Conservation (phyloP, 371 early-diverging fungal genomes). For the Mucor ambiguus region DNA sequence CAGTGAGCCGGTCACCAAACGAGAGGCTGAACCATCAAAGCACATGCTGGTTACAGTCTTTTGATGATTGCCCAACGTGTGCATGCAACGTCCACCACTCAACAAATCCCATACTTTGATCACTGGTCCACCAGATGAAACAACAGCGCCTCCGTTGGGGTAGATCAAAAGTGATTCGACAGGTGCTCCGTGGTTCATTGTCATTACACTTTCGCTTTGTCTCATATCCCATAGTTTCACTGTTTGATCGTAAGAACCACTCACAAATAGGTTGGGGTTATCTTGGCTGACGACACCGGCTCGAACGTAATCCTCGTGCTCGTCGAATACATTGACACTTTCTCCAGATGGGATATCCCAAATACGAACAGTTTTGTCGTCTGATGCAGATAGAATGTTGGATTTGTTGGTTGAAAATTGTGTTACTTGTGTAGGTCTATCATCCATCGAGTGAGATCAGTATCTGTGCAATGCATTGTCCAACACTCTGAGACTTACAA, state of each 20-base stretch:
- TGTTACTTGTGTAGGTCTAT: slow-evolving; percentile 81
- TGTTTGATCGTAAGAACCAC: slow-evolving; percentile 96
- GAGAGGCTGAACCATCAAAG: slow-evolving; percentile 75
- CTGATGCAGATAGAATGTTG: slow-evolving; percentile 85
- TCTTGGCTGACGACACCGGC: slow-evolving; percentile 71
- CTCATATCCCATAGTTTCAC: slow-evolving; percentile 92
- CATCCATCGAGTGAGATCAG: background rate
- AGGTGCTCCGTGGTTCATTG: slow-evolving; percentile 85
- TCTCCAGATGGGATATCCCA: slow-evolving; percentile 93
- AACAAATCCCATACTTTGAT: slow-evolving; percentile 90
- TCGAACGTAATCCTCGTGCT: slow-evolving; percentile 92
- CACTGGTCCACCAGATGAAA: slow-evolving; percentile 79
- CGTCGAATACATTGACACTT: slow-evolving; percentile 72
- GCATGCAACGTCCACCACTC: slow-evolving; percentile 77
- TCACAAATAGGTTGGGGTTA: slow-evolving; percentile 80
- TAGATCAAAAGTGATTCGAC: slow-evolving; percentile 87
- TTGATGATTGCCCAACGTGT: slow-evolving; percentile 85
- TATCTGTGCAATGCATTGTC: background rate
- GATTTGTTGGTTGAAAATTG: slow-evolving; percentile 79
- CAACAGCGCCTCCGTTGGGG: slow-evolving; percentile 82
- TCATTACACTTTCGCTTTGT: slow-evolving; percentile 71
- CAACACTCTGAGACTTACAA: slow-evolving; percentile 53
- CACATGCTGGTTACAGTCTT: slow-evolving; percentile 92
- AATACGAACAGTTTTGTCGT: slow-evolving; percentile 87
- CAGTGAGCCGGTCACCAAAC: slow-evolving; percentile 87